Evolutionary conservation across 225 moss, liverwort and hornwort genomes (phyloP).

Genomic region (Anthoceros angustus): DNA sequence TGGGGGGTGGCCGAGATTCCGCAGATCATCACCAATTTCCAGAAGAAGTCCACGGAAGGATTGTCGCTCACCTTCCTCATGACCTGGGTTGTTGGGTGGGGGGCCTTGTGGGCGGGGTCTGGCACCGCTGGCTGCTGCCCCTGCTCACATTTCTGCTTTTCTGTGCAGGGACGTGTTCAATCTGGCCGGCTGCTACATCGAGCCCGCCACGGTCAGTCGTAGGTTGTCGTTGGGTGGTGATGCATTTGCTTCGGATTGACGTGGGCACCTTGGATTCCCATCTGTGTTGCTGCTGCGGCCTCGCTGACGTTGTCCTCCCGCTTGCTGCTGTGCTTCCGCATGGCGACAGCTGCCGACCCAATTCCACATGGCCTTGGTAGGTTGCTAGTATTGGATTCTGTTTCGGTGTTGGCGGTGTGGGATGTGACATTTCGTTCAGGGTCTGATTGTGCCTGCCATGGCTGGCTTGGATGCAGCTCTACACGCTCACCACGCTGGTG

Average conservation of each 20-base stretch:
- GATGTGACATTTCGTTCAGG: not conserved
- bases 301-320: not conserved
- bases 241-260: not conserved
- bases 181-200: constrained; percentile 64
- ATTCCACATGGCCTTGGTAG: constrained; percentile 78
- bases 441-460: not conserved
- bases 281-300: not conserved
- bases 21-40: constrained; percentile 77
- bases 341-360: constrained; percentile 63
- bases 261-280: not conserved
- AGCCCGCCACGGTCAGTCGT: constrained; percentile 53
- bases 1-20: constrained; percentile 89
- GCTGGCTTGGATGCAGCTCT: constrained; percentile 27
- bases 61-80: constrained; percentile 60
- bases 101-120: not conserved
- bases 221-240: too few relatives aligned
- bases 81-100: constrained; percentile 75
- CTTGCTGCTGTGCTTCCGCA: not conserved
- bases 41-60: constrained; percentile 63
- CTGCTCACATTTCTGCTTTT: not conserved
- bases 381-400: constrained; percentile 4
- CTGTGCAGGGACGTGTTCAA: constrained; percentile 63
- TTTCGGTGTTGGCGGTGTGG: not conserved
- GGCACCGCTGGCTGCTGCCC: not conserved
- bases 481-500: constrained; percentile 69